Evolutionary conservation across 179 eudicot genomes (phyloP), one percentile per base, ranked within the genome.

Genomic region (Silene vulgaris): DNA sequence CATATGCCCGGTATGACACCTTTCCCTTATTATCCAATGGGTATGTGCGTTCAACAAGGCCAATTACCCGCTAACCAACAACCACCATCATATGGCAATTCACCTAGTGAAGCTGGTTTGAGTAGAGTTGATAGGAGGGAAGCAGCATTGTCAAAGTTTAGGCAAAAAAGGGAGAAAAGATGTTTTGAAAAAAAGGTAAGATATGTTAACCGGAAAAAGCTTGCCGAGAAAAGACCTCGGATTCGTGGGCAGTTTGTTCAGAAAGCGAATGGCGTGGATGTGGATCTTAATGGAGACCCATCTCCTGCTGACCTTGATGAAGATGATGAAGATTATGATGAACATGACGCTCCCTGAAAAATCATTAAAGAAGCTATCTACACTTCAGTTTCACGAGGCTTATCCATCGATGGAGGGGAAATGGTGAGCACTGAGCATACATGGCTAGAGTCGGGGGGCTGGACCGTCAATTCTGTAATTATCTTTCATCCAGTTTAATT

Each of bases 161-260:
- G 96, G 86, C 97, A 93, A 84, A 96, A 96, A 82, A 85, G 99
- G 69, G 88, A 93, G 73, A 93, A 96, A 67, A 87, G 99, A 50
- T 96, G 99, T 74, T 96, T 92, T 63, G 97, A 90, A 76, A 96
- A 96, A 83, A 96, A 93, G 82, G 87, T 96, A 72, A 85, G 99
- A 88, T 96, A 96, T 82, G 96, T 86, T 16, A 96, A 93, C 79
- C 83, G 97, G 30, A 92, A 96, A 75, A 79, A 77, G 59, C 89
- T 92, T 32, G 97, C 99, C 1, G 99, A 96, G 79, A 87, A 89
- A 80, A 82, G 97, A 73, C 99, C 97, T 71, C 97, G 97, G 66
- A 87, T 93, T 16, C 88, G 91, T 81, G 99, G 99, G 23, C 97
- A 96, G 80, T 96, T 96, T 80, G 97, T 96, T 72, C 88, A 97